A percentile compares a stretch with the other conserved stretches of the same genome.
phyloP scores from a whole-genome alignment of 495 filamentous ascomycete genomes.

The Lasiosphaeria miniovina region DNA sequence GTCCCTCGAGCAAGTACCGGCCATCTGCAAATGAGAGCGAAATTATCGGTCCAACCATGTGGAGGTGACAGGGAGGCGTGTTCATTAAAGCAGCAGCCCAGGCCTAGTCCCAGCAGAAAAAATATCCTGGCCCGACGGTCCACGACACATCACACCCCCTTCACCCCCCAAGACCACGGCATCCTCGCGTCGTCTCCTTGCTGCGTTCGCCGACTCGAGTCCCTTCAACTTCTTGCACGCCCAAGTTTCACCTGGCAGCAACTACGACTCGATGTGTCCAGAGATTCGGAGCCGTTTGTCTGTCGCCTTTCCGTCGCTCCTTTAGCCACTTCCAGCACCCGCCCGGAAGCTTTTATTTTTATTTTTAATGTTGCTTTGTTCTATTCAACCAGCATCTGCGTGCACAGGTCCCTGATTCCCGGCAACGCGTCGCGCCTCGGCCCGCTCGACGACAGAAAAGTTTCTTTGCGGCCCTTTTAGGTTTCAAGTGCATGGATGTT shows the following conservation, averaged over 20 bases:
- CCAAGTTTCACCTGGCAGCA: slow-evolving; percentile 14
- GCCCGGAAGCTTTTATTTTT: slow-evolving; percentile 24
- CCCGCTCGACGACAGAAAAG: slow-evolving; percentile 15
- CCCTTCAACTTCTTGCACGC: slow-evolving; percentile 11
- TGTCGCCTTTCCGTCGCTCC: slow-evolving; percentile 36
- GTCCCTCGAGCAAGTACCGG: slow-evolving; percentile 19
- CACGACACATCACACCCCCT: slow-evolving; percentile 12
- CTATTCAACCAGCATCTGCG: slow-evolving; percentile 17
- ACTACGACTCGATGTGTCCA: slow-evolving; percentile 31
- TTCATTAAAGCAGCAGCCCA: slow-evolving; percentile 27
- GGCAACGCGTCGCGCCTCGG: slow-evolving; percentile 40
- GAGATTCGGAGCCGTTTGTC: slow-evolving; percentile 17
- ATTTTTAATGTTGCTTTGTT: slow-evolving; percentile 24
- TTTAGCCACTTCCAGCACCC: slow-evolving; percentile 23
- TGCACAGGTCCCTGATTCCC: slow-evolving; percentile 16
- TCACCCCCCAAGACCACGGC: slow-evolving; percentile 20
- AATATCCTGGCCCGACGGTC: slow-evolving; percentile 18
- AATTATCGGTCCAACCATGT: slow-evolving; percentile 25
- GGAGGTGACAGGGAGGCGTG: slow-evolving; percentile 28
- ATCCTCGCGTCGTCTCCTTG: slow-evolving; percentile 23
- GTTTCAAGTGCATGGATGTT: background rate
- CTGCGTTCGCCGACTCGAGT: slow-evolving; percentile 28
- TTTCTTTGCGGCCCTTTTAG: background rate
- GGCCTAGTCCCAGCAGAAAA: slow-evolving; percentile 16
- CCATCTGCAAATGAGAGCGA: slow-evolving; percentile 31